phyloP scores from a whole-genome alignment of 352 stramenopile species.

The Phytopythium helicoides region DNA sequence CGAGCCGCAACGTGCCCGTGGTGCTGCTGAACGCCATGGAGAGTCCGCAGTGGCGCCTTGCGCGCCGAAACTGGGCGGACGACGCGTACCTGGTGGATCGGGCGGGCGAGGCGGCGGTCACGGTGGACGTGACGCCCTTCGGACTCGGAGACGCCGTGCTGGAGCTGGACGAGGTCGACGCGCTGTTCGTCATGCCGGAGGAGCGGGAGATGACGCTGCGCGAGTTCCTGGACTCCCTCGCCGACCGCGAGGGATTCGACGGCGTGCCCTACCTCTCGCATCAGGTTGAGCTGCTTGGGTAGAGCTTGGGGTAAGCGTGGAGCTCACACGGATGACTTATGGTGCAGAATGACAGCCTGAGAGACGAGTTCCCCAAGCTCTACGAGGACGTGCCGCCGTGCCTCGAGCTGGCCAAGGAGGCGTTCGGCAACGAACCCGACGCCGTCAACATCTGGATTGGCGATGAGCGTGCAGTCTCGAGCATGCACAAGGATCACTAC shows the following conservation, averaged over 20 bases:
- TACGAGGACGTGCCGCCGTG: conserved; percentile 64
- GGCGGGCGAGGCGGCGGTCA: conserved; percentile 41
- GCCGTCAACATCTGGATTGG: conserved; percentile 98
- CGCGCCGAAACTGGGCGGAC: conserved; percentile 46
- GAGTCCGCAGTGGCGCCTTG: conserved; percentile 45
- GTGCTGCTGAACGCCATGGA: conserved; percentile 70
- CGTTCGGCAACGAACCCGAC: conserved; percentile 80
- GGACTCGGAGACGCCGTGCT: conserved; percentile 70
- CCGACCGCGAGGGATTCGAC: conserved; percentile 53
- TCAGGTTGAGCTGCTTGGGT: conserved; percentile 24
- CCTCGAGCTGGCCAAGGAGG: conserved; percentile 51
- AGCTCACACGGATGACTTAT: not conserved
- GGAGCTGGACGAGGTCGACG: conserved; percentile 24
- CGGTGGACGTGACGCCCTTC: conserved; percentile 79
- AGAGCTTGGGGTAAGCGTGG: not conserved
- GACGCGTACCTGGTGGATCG: conserved; percentile 55
- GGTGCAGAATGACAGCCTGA: conserved; percentile 69
- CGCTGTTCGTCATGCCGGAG: conserved; percentile 79
- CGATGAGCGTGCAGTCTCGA: conserved; percentile 93
- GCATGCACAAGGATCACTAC: conserved; percentile 98
- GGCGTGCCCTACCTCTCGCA: conserved; percentile 84
- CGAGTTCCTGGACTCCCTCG: conserved; percentile 50
- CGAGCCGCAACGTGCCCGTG: conserved; percentile 76
- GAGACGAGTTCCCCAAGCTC: conserved; percentile 63
- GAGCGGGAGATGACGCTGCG: conserved; percentile 69